These are phyloP conservation scores for Panaeolus papilionaceus DNA, from an alignment of 768 basidiomycete species.

Conservation along the genomic window DNA sequence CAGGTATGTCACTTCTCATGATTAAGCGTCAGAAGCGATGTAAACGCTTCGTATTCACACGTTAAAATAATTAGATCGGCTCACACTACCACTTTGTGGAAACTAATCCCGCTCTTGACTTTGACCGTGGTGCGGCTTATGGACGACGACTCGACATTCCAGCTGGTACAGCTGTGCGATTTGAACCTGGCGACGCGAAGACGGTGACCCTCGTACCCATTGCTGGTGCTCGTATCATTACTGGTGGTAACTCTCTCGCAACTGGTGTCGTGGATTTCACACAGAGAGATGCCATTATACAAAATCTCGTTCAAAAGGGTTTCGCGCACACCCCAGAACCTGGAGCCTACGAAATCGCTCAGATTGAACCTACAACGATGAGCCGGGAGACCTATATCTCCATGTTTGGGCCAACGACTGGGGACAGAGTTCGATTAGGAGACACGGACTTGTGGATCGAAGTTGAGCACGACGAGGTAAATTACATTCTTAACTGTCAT, in stretches of 20 bases:
- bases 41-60: not conserved
- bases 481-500: not conserved
- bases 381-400: constrained; percentile 80
- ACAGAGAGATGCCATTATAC: constrained; percentile 54
- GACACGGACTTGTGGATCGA: constrained; percentile 93
- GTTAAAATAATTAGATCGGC: constrained; percentile 62
- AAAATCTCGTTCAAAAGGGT: constrained; percentile 56
- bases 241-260: constrained; percentile 83
- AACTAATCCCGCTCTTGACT: constrained; percentile 79
- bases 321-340: constrained; percentile 79
- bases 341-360: constrained; percentile 54
- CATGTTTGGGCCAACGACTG: constrained; percentile 96
- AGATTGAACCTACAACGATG: constrained; percentile 55
- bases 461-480: constrained; percentile 85
- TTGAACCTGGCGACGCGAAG: constrained; percentile 92
- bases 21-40: constrained; percentile 18
- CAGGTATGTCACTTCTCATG: constrained; percentile 57
- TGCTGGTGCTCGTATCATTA: constrained; percentile 71
- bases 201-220: constrained; percentile 84
- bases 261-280: constrained; percentile 55
- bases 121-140: constrained; percentile 83
- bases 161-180: constrained; percentile 94
- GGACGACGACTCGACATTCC: constrained; percentile 91
- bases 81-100: constrained; percentile 97
- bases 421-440: constrained; percentile 87